phyloP scores from a whole-genome alignment of 1,139 yeast species.

The Meyerozyma elateridarum region DNA sequence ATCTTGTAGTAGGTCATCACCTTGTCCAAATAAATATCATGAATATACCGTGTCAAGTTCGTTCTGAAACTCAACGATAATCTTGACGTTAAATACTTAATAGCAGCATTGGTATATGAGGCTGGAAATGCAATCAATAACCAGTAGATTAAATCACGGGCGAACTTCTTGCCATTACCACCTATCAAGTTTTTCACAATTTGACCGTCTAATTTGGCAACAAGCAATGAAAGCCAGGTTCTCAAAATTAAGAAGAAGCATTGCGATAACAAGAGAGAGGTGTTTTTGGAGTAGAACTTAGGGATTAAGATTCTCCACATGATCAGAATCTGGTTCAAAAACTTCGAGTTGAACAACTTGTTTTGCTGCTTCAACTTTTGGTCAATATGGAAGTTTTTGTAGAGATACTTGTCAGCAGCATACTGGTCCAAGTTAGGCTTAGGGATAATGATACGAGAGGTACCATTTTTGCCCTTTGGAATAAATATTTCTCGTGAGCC shows the following conservation, averaged over 20 bases:
- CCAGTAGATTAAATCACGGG: conserved; percentile 81
- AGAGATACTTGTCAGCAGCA: conserved; percentile 65
- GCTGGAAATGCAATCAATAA: conserved; percentile 89
- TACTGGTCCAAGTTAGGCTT: conserved; percentile 56
- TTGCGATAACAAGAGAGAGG: conserved; percentile 64
- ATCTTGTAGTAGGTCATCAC: conserved; percentile 79
- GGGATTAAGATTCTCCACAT: conserved; percentile 85
- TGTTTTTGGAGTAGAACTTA: conserved; percentile 60
- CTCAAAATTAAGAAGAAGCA: conserved; percentile 72
- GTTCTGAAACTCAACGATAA: conserved; percentile 83
- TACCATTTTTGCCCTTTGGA: conserved; percentile 31
- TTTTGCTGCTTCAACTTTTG: conserved; percentile 31
- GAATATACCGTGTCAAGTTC: conserved; percentile 77
- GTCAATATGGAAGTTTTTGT: conserved; percentile 47
- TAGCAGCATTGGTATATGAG: conserved; percentile 87
- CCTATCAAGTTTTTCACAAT: conserved; percentile 86
- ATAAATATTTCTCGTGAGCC: conserved; percentile 53
- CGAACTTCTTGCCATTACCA: conserved; percentile 70
- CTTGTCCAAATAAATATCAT: conserved; percentile 82
- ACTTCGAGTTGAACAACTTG: conserved; percentile 55
- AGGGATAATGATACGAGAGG: conserved; percentile 49
- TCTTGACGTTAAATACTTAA: conserved; percentile 73
- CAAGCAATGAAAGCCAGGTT: conserved; percentile 82
- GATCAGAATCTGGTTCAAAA: conserved; percentile 67
- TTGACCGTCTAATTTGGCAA: conserved; percentile 89